Conservation (phyloP, 106 monocot species). For the Dioscorea zingiberensis region DNA sequence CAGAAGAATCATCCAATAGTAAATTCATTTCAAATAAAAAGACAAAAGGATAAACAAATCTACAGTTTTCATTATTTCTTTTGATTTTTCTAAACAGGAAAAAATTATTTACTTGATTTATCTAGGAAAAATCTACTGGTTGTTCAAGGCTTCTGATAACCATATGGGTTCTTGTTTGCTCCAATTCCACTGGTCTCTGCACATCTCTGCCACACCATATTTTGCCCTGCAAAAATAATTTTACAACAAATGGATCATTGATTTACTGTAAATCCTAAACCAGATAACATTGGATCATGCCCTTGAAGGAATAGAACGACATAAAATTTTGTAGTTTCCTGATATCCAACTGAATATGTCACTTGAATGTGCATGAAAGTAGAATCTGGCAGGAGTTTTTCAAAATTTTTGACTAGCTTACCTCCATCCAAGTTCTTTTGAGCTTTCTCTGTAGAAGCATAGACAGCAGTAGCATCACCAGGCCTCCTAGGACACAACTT, state of each 20-base stretch:
- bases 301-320: too few species aligned
- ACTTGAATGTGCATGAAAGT: too few species aligned
- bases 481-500: conserved; percentile 72
- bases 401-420: conserved; percentile 13
- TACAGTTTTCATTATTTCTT: too few species aligned
- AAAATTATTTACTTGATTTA: too few species aligned
- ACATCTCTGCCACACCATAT: conserved; percentile 60
- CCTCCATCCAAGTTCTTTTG: conserved; percentile 86
- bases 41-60: background rate
- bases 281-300: too few species aligned
- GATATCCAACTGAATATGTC: too few species aligned
- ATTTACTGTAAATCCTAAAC: too few species aligned
- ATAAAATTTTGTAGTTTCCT: too few species aligned
- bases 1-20: too few species aligned
- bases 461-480: conserved; percentile 80
- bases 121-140: background rate
- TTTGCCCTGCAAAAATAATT: conserved; percentile 39
- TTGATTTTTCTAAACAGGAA: too few species aligned
- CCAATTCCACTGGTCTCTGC: conserved; percentile 81
- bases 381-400: background rate
- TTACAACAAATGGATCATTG: too few species aligned
- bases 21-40: too few species aligned
- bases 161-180: conserved; percentile 64
- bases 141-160: conserved; percentile 29
- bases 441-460: conserved; percentile 80